A percentile compares a stretch with the other conserved stretches of the same genome.
Conservation (phyloP, 2,329 filamentous ascomycete genomes). For the Fusarium musae region DNA sequence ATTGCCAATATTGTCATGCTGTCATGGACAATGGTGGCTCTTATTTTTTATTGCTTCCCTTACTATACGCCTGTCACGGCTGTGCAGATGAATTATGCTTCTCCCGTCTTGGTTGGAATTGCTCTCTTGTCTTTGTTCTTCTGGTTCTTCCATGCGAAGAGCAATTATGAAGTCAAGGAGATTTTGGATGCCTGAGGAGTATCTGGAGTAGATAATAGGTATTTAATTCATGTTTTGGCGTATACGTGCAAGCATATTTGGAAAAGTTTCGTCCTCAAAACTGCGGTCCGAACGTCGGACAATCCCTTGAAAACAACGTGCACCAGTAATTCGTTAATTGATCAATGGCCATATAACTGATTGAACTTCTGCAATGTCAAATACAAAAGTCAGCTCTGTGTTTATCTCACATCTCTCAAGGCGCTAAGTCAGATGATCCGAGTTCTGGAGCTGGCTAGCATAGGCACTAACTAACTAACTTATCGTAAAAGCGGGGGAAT, state of each 20-base stretch:
- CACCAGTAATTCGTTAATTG: not conserved
- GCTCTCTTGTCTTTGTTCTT: not conserved
- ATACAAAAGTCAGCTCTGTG: not conserved
- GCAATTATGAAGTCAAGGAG: not conserved
- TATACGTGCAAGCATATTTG: too few relatives aligned
- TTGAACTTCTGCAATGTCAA: too few relatives aligned
- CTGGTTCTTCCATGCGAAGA: conserved; percentile 1
- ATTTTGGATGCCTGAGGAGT: not conserved
- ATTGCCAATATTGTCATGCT: conserved; percentile 6
- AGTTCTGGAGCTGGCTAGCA: not conserved
- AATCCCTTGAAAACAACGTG: accelerated
- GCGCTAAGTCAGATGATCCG: not conserved
- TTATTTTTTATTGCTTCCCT: conserved; percentile 6
- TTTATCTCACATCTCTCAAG: not conserved
- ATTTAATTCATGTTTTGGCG: too few relatives aligned
- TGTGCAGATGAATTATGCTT: conserved; percentile 9
- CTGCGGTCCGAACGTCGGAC: accelerated
- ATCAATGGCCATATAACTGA: too few relatives aligned
- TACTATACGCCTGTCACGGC: not conserved
- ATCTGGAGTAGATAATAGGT: too few relatives aligned
- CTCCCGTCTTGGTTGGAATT: not conserved
- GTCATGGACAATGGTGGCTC: not conserved
- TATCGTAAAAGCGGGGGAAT: not conserved
- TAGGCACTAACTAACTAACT: not conserved
- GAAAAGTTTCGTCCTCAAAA: too few relatives aligned